Evolutionary conservation across 106 monocot species (phyloP), one percentile per base, ranked within the genome.

Genomic region (Iris macrosiphon): DNA sequence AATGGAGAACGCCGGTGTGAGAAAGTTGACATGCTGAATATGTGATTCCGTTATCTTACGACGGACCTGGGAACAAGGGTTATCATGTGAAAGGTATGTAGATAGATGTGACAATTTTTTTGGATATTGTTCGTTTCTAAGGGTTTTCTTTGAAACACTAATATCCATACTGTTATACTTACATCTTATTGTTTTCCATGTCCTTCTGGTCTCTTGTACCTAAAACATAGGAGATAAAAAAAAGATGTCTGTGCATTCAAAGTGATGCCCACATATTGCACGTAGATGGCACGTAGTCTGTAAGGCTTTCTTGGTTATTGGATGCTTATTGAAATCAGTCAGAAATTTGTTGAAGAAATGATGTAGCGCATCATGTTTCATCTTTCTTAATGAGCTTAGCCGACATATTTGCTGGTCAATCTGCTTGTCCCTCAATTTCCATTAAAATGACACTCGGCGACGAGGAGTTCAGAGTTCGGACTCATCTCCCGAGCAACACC

Each of bases 301-400:
- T 51, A 15, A 16, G 16, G 50, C 27, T 16, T 40, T 49, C 22
- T 31, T 31, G 45, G 64, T 51, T 64, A 57, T 72, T 67, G 47
- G 49, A 67, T 67, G 67, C 61, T 41, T 66, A 61, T 55, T 61
- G 45, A 66, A 53, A 27, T n/a, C 43, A 16, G 29, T 72, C 59
- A 72, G 58, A 59, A 40, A 49, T 65, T 72, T 59, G 64, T 59
- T 59, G 59, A 72, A 30, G 25, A 49, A 59, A 22, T 72, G 49
- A 50, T 42, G 18, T 43, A 66, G 45, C 40, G 63, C 49, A 27
- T 42, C 57, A 18, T 57, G 49, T 53, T 12, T 49, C 59, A 7
- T 40, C 31, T 32, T n/a, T 44, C 45, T 45, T n/a, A n/a, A n/a
- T n/a, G n/a, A n/a, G n/a, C 26, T 64, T 52, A 40, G 39, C 26